Base-by-base conservation (phyloP, 306 rosid species). In the Nissolia schottii region DNA sequence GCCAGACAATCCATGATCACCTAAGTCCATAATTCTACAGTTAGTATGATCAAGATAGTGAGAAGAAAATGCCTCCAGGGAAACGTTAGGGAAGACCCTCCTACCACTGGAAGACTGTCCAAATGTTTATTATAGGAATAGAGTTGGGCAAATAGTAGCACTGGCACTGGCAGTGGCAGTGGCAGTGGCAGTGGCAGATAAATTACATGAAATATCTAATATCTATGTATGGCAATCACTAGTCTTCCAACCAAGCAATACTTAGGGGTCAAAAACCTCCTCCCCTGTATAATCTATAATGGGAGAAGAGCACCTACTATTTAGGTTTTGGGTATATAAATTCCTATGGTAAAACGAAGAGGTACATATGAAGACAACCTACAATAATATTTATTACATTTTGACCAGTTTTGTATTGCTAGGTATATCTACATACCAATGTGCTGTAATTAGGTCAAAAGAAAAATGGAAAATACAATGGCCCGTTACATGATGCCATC, bases 381-480 rank as follows among this genome's bases (percentile, higher is more conserved):
- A 41, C 16, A 67, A 50, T 20, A 13, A 60, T 65, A 71, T 57
- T 67, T 65, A 71, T 57, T 67, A 78, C 81, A 79, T 58, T 61
- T 59, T 67, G 77, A 78, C 67, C 78, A 74, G 45, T 74, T 71
- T 15, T 41, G 68, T 46, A 51, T 76, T 79, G 60, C 46, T 75
- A 81, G 18, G 59, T 46, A 58, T 81, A 81, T 81, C 70, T 74
- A 81, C 83, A 79, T 60, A 48, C 63, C 66, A 61, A 22, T 79
- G 55, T 38, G 62, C 78, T 49, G 40, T 60, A 37, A 69, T 12
- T 58, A 59, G 77, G 84, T 79, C 79, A 60, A 75, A 63, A 32
- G 59, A n/a, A 69, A 25, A 23, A 28, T 67, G 48, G 16, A 46
- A 57, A 35, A 29, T 38, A 63, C 23, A 69, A 58, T 48, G n/a